A percentile compares a stretch with the other conserved stretches of the same genome.
phyloP scores from a whole-genome alignment of 2,329 filamentous ascomycete species.

The Fusarium oligoseptatum region DNA sequence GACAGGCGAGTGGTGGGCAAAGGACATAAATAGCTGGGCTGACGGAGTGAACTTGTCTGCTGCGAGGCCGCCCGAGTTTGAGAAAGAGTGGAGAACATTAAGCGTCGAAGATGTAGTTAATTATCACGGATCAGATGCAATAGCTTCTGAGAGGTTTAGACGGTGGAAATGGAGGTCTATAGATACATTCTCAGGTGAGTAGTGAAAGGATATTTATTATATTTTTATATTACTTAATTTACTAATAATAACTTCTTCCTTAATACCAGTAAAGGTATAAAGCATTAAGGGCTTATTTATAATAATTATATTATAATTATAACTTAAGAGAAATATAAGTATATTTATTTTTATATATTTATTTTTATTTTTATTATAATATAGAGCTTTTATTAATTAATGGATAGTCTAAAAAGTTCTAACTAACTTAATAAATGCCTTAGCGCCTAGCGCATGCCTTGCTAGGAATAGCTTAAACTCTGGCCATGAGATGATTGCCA shows the following conservation, averaged over 20 bases:
- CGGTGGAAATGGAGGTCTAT: conserved; percentile 8
- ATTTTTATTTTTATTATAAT: too few species aligned
- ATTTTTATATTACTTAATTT: background rate
- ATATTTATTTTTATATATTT: too few species aligned
- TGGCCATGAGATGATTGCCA: too few species aligned
- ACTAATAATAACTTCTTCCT: background rate
- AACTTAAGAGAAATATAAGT: too few species aligned
- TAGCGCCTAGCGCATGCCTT: too few species aligned
- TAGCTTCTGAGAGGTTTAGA: background rate
- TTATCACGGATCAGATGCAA: background rate
- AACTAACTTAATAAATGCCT: too few species aligned
- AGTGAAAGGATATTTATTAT: background rate
- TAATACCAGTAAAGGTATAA: background rate
- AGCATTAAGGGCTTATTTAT: too few species aligned
- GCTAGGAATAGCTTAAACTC: too few species aligned
- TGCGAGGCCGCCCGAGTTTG: conserved; percentile 3
- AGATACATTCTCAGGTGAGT: conserved; percentile 5
- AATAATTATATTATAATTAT: too few species aligned
- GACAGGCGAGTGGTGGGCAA: conserved; percentile 10
- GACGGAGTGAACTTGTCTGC: background rate
- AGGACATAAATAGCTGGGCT: background rate
- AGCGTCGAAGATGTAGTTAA: conserved; percentile 2
- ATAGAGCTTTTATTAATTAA: too few species aligned
- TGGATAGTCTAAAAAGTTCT: too few species aligned
- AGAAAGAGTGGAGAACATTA: background rate